These are phyloP conservation scores for Clavulina sp. DNA, from an alignment of 768 basidiomycete genomes.

Conservation along the genomic window DNA sequence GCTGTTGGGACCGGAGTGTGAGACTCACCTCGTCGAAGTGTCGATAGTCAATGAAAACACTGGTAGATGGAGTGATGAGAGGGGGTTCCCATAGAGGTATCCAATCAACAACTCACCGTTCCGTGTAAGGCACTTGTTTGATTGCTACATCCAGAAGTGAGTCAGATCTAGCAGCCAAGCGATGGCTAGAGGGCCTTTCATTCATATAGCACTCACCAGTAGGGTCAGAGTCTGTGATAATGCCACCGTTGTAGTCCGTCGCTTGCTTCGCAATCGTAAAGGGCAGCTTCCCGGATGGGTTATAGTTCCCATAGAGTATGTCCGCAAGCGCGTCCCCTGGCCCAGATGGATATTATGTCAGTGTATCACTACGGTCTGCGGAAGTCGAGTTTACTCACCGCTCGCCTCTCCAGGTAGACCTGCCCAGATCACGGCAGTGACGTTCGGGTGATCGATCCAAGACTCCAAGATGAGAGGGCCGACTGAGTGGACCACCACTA, in stretches of 20 bases:
- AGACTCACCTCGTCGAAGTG: conserved; percentile 11
- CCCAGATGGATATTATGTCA: neutral
- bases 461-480: conserved; percentile 17
- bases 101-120: neutral
- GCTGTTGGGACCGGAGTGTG: neutral
- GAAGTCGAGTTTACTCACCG: conserved; percentile 19
- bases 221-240: neutral
- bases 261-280: conserved; percentile 55
- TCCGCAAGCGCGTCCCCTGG: conserved; percentile 47
- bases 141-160: neutral
- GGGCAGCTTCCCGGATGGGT: conserved; percentile 50
- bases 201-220: neutral
- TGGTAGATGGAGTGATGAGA: neutral
- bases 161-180: neutral
- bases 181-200: neutral
- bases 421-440: conserved; percentile 35
- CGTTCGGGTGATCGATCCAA: conserved; percentile 24
- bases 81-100: neutral
- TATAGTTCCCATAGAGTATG: conserved; percentile 50
- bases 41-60: conserved; percentile 16
- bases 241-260: conserved; percentile 36
- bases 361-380: neutral
- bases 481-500: conserved; percentile 21
- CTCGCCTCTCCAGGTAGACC: conserved; percentile 51
- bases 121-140: conserved; percentile 1